Base-by-base conservation (phyloP, 768 basidiomycete species). In the Nidula microcarpa region DNA sequence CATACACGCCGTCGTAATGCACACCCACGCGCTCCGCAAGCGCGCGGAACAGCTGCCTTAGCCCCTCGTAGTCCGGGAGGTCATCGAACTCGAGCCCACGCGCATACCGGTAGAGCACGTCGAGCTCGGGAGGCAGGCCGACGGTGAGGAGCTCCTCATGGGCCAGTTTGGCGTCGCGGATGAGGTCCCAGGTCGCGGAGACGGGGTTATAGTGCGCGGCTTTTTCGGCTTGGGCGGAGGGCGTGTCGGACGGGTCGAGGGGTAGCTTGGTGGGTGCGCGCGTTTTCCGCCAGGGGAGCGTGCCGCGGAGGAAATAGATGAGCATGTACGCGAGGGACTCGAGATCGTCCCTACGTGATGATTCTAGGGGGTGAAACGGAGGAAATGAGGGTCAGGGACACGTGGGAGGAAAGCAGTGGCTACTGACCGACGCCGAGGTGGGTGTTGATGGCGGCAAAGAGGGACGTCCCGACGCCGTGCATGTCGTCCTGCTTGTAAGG, bases 71-170 rank as follows among this genome's bases (percentile, higher is more conserved):
- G 68, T 95, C 93, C 8, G 92, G 93, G 39, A 91, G 76, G 72
- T 94, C 92, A 62, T 90, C 90, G 60, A 94, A 94, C 57, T 87
- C 87, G 35, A 95, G 82, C 1, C 84, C 84, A 44, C 92, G 82
- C 17, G 87, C 84, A 70, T 94, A 94, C 44, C 80, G 78, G 68
- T 87, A 88, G 59, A 93, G 78, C 51, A 91, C 81, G 57, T 87
- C 87, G 54, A 93, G 91, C 68, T 94, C 91, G 47, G 84, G 77
- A 11, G 89, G 90, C 52, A 93, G 81, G 4, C 87, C 85, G 51
- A 84, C 80, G 7, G 89, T 90, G 50, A 93, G 78, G 3, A 84
- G 71, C n/a, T 79, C 67, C 58, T 87, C 82, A 34, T 80, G 77
- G 33, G 81, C 79, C 43, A 89, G 66, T 64, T 91, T 91, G 35